Evolutionary conservation across 345 rosid species (phyloP).

Genomic region (Eutrema heterophyllum): DNA sequence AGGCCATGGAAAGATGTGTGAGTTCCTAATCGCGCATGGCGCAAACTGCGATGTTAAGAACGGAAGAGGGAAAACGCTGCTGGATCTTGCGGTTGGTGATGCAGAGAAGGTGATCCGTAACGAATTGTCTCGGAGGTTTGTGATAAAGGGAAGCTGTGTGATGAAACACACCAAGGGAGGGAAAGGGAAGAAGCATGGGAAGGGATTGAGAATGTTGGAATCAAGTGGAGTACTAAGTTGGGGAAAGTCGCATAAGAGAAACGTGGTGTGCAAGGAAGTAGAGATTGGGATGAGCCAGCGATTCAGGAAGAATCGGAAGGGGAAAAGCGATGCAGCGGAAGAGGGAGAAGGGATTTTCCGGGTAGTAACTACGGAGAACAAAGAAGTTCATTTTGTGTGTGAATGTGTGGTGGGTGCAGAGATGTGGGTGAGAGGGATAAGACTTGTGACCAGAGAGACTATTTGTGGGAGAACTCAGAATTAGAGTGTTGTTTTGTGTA

Average conservation of each 20-base stretch:
- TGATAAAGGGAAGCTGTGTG: constrained; percentile 48
- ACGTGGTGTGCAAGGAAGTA: constrained; percentile 64
- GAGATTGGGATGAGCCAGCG: constrained; percentile 51
- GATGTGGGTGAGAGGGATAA: constrained; percentile 91
- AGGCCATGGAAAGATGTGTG: constrained; percentile 60
- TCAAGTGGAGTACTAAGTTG: constrained; percentile 56
- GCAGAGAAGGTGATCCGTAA: constrained; percentile 58
- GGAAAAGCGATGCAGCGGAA: constrained; percentile 35
- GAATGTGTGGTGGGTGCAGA: constrained; percentile 76
- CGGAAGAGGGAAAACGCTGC: constrained; percentile 60
- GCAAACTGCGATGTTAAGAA: constrained; percentile 58
- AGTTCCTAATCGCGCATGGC: constrained; percentile 58
- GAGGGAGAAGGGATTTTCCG: constrained; percentile 61
- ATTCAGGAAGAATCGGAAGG: constrained; percentile 47
- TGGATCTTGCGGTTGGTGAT: constrained; percentile 51
- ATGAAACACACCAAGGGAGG: constrained; percentile 85
- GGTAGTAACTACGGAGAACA: constrained; percentile 61
- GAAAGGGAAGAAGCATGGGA: constrained; percentile 60
- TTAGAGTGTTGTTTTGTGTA: constrained; percentile 26
- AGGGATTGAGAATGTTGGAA: constrained; percentile 54
- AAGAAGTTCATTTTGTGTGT: constrained; percentile 77
- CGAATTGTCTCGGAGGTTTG: constrained; percentile 63
- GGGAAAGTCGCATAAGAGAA: constrained; percentile 73
- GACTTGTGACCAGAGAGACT: constrained; percentile 62
- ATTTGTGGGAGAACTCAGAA: constrained; percentile 32